Conservation (phyloP, 345 rosid species). For the Lumnitzera racemosa region DNA sequence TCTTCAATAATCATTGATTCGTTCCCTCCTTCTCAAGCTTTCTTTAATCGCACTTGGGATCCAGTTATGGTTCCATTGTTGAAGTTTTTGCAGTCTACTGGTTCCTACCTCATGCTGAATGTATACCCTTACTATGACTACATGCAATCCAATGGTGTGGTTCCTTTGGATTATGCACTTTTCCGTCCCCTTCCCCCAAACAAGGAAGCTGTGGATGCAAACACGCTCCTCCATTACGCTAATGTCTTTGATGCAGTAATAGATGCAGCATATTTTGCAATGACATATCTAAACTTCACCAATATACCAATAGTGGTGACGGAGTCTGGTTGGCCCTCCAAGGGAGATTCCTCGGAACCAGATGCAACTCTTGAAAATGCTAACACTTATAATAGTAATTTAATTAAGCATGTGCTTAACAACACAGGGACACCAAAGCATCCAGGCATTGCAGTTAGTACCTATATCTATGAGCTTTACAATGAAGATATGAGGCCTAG, state of each 20-base stretch:
- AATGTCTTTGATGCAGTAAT: conserved; percentile 91
- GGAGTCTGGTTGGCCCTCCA: conserved; percentile 97
- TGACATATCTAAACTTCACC: conserved; percentile 78
- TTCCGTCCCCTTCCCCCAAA: conserved; percentile 86
- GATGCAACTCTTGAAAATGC: conserved; percentile 83
- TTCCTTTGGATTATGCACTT: conserved; percentile 89
- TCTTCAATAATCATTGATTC: conserved; percentile 89
- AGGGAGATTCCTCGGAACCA: conserved; percentile 64
- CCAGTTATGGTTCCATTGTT: conserved; percentile 91
- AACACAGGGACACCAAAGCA: conserved; percentile 94
- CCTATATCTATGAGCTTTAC: conserved; percentile 92
- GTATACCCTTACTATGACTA: conserved; percentile 88
- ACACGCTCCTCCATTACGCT: conserved; percentile 88
- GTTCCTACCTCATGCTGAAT: conserved; percentile 81
- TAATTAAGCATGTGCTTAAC: conserved; percentile 82
- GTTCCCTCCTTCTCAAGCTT: conserved; percentile 98
- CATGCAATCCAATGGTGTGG: conserved; percentile 59
- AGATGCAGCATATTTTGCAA: conserved; percentile 89
- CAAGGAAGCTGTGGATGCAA: conserved; percentile 94
- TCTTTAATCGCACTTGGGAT: conserved; percentile 88
- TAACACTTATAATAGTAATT: conserved; percentile 84
- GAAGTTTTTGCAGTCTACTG: conserved; percentile 68
- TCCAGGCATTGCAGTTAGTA: conserved; percentile 60
- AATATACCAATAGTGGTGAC: conserved; percentile 72
- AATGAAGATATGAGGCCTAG: conserved; percentile 82